Percentiles rank a stretch among this genome's conserved stretches.
phyloP scores from a whole-genome alignment of 257 asterid genomes.

The Mitragyna speciosa region DNA sequence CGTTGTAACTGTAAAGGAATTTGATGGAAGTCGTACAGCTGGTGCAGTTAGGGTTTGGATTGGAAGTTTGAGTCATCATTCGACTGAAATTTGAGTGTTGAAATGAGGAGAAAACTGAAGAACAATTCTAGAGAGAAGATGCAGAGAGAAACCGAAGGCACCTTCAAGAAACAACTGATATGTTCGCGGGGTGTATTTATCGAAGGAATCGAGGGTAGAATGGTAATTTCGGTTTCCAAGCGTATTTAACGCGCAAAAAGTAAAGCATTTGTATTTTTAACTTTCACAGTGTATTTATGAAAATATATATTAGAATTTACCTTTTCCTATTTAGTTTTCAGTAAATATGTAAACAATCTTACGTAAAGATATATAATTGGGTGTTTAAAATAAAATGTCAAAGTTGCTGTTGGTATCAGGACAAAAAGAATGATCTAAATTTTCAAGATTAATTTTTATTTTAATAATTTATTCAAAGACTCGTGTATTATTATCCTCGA shows the following conservation, averaged over 20 bases:
- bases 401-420: too few species aligned
- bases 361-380: not conserved
- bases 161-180: not conserved
- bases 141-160: not conserved
- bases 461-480: too few species aligned
- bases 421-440: too few species aligned
- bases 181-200: not conserved
- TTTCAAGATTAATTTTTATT: too few species aligned
- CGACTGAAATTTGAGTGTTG: not conserved
- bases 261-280: too few species aligned
- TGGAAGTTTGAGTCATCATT: constrained; percentile 38
- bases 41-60: constrained; percentile 20
- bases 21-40: constrained; percentile 37
- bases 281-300: too few species aligned
- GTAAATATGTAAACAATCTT: not conserved
- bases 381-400: not conserved
- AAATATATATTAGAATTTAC: too few species aligned
- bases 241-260: not conserved
- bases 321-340: too few species aligned
- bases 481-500: too few species aligned
- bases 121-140: not conserved
- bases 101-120: not conserved
- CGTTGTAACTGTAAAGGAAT: constrained; percentile 82
- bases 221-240: not conserved
- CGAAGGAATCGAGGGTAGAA: not conserved